Evolutionary conservation across 768 basidiomycete genomes (phyloP).

Genomic region (Trametes punicea): DNA sequence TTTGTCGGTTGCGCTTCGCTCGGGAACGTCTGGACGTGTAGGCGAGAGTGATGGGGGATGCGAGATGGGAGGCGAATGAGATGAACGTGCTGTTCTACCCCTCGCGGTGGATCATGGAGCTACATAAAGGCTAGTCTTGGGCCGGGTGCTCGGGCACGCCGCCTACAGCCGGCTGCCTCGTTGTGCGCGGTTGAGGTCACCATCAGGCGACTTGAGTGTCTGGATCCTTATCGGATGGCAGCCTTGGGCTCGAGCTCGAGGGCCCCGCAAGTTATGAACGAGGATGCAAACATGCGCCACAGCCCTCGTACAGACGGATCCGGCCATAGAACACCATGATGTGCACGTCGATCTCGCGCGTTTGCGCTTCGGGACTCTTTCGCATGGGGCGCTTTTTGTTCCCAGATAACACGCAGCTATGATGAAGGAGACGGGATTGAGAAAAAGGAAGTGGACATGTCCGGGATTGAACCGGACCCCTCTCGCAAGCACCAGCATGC

Average conservation of each 20-base stretch:
- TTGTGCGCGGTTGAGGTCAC: neutral
- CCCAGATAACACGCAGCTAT: no score
- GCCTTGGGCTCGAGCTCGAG: neutral
- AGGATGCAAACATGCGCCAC: neutral
- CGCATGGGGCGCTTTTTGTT: no score
- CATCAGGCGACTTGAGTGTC: neutral
- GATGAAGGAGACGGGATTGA: no score
- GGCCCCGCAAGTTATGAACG: neutral
- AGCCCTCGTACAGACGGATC: neutral
- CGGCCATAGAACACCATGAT: no score
- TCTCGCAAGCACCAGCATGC: constrained; percentile 15
- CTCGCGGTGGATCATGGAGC: neutral
- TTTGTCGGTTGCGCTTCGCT: neutral
- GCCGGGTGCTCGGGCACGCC: neutral
- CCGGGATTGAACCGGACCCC: constrained; percentile 15
- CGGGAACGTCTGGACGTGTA: neutral
- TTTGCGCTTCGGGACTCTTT: no score
- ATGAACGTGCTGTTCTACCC: neutral
- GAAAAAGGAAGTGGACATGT: constrained; percentile 1
- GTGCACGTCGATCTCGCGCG: no score
- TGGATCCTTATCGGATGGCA: neutral
- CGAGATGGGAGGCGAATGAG: no score
- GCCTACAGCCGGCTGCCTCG: neutral
- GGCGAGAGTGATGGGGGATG: no score
- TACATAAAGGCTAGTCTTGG: no score